A percentile compares a stretch with the other conserved stretches of the same genome.
Conservation (phyloP, 2,329 filamentous ascomycete species). For the Cladosporium cucumerinum region DNA sequence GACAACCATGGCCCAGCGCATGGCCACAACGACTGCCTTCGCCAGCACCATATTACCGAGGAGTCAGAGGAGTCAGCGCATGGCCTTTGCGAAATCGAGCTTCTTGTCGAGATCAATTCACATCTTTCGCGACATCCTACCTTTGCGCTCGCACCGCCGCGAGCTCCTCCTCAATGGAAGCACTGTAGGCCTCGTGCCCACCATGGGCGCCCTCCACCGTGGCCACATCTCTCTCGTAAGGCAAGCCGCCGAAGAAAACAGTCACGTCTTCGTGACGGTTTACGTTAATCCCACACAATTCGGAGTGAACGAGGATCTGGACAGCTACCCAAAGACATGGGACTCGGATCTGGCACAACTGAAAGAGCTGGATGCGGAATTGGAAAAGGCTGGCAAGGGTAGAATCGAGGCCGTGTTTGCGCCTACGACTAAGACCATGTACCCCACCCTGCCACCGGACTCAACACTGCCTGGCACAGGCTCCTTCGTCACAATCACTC, state of each 20-base stretch:
- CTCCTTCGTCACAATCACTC: slow-evolving; percentile 88
- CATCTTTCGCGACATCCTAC: slow-evolving; percentile 71
- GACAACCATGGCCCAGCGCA: background rate
- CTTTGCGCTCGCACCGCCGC: slow-evolving; percentile 66
- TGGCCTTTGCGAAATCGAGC: background rate
- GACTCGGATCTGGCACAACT: slow-evolving; percentile 68
- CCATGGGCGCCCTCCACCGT: slow-evolving; percentile 94
- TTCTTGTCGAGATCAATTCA: slow-evolving; percentile 49
- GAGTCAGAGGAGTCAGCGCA: background rate
- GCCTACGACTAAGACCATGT: slow-evolving; percentile 79
- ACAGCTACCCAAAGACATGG: slow-evolving; percentile 89
- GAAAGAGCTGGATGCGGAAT: slow-evolving; percentile 64
- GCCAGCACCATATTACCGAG: background rate
- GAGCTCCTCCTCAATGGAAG: slow-evolving; percentile 64
- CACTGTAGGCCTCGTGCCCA: slow-evolving; percentile 84
- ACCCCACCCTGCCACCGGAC: slow-evolving; percentile 74
- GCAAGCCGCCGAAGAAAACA: slow-evolving; percentile 77
- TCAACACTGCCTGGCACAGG: slow-evolving; percentile 72
- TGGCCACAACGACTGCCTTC: background rate
- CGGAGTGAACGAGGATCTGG: slow-evolving; percentile 80
- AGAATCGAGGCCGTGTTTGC: slow-evolving; percentile 81
- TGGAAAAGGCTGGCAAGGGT: slow-evolving; percentile 47
- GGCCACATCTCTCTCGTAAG: slow-evolving; percentile 86
- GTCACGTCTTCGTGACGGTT: slow-evolving; percentile 83
- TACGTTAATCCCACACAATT: slow-evolving; percentile 98